Evolutionary conservation across 2,329 filamentous ascomycete species (phyloP), one percentile per base, ranked within the genome.

Genomic region (Cyphellophora europaea): DNA sequence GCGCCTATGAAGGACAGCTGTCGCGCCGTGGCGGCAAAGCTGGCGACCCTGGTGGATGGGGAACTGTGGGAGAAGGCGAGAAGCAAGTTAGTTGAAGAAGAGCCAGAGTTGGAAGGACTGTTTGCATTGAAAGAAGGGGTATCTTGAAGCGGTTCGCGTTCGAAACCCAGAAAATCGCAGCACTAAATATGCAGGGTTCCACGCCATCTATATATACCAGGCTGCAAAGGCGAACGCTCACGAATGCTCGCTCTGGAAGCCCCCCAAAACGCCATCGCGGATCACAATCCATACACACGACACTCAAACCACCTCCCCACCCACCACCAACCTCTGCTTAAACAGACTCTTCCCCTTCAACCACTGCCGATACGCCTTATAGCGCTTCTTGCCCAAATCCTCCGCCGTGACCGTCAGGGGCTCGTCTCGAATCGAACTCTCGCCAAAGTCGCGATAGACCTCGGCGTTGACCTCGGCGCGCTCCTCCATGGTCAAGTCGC

Each of bases 311-410:
- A 41, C 28, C 10, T 48, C 45, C 16, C 47, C 45, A 14, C 45
- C 45, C n/a, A 48, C 34, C 11, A 45, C 35, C 12, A 45, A 70
- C 30, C 79, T 76, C 67, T 95, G 88, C 62, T 96, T 96, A 58
- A 96, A 96, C 51, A 96, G 72, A 51, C 86, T 94, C 66, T 95
- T 96, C 12, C 89, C 89, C 43, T 79, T 74, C 53, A 98, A 67
- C 89, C 91, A 98, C 61, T 95, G 93, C 51, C 80, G 68, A 61
- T 98, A 98, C 6, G 88, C 84, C 62, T 94, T 96, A 59, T 98
- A 98, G 49, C 91, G 71, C 70, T 96, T 95, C 72, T 93, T 96
- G 27, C 73, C 71, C 30, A 78, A 71, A 57, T 96, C 91, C 52
- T 93, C 88, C 29, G 88, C 80, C 1, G 78, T 79, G 11, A 96